Conservation (phyloP, 139 green algal species). For the Gonium pectorale region DNA sequence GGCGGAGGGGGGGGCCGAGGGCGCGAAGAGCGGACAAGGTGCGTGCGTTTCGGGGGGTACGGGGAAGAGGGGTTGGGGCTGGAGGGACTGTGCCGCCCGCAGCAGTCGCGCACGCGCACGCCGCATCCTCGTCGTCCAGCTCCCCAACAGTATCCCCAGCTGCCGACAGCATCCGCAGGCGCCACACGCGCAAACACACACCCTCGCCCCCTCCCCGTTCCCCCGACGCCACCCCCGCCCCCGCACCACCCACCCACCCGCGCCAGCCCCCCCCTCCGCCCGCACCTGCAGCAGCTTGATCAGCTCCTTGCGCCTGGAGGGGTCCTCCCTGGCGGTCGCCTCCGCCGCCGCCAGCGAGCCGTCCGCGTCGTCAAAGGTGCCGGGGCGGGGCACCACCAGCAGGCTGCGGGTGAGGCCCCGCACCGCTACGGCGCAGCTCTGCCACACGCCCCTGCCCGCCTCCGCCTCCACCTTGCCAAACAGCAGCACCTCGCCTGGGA, state of each 20-base stretch:
- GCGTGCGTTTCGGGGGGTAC: too few relatives aligned
- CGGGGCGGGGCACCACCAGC: conserved; percentile 81
- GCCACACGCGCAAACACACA: too few relatives aligned
- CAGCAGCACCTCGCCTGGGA: conserved; percentile 81
- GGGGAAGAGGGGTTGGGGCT: too few relatives aligned
- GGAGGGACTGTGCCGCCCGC: too few relatives aligned
- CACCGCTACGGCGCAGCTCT: conserved; percentile 57
- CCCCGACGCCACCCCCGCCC: too few relatives aligned
- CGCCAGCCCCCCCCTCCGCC: background rate
- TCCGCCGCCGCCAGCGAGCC: conserved; percentile 69
- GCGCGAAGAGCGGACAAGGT: too few relatives aligned
- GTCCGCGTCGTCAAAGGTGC: conserved; percentile 71
- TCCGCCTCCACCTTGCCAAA: conserved; percentile 91
- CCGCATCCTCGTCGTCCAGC: too few relatives aligned
- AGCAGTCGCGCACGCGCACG: too few relatives aligned
- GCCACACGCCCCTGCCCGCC: conserved; percentile 33
- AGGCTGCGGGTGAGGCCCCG: conserved; percentile 71
- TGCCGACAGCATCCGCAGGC: too few relatives aligned
- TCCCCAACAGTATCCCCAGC: too few relatives aligned
- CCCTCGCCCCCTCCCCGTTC: too few relatives aligned
- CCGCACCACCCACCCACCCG: background rate
- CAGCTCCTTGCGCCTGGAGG: conserved; percentile 60
- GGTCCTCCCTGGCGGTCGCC: conserved; percentile 56
- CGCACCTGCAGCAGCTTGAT: conserved; percentile 60
- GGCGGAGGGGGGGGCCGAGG: background rate